phyloP scores from a whole-genome alignment of 2,329 filamentous ascomycete species.

The Neospermospora avenae region DNA sequence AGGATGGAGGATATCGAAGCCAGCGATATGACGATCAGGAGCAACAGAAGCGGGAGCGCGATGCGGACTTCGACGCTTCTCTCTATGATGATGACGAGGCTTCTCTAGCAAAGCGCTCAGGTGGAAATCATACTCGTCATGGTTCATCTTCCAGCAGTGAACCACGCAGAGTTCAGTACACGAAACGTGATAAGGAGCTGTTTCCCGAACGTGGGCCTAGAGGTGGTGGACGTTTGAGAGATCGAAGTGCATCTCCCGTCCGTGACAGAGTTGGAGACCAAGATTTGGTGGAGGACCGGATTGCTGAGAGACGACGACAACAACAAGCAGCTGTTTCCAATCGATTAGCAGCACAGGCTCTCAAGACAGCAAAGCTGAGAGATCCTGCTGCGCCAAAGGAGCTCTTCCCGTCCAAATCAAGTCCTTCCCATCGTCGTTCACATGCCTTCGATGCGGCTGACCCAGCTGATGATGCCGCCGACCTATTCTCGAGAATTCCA shows the following conservation, averaged over 20 bases:
- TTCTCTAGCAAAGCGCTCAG: constrained; percentile 33
- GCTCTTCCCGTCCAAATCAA: constrained; percentile 51
- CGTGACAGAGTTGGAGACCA: constrained; percentile 41
- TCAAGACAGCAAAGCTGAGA: constrained; percentile 37
- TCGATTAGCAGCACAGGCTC: constrained; percentile 43
- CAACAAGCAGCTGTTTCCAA: constrained; percentile 36
- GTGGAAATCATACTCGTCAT: constrained; percentile 34
- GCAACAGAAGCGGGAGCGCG: constrained; percentile 44
- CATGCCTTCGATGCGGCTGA: constrained; percentile 49
- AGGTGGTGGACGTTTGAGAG: constrained; percentile 32
- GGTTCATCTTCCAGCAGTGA: constrained; percentile 34
- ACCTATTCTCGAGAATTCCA: constrained; percentile 48
- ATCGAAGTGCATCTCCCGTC: constrained; percentile 35
- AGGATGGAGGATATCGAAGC: constrained; percentile 42
- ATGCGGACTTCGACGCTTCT: constrained; percentile 64
- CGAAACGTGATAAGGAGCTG: constrained; percentile 51
- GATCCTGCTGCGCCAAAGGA: constrained; percentile 39
- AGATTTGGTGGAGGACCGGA: constrained; percentile 33
- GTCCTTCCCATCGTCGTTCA: constrained; percentile 44
- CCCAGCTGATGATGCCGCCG: constrained; percentile 46
- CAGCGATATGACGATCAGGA: constrained; percentile 43
- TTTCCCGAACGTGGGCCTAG: constrained; percentile 47
- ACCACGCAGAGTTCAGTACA: constrained; percentile 23
- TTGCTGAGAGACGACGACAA: constrained; percentile 10
- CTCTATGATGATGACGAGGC: constrained; percentile 74